phyloP scores from a whole-genome alignment of 2,329 filamentous ascomycete species.

The Microcera coccophila region DNA sequence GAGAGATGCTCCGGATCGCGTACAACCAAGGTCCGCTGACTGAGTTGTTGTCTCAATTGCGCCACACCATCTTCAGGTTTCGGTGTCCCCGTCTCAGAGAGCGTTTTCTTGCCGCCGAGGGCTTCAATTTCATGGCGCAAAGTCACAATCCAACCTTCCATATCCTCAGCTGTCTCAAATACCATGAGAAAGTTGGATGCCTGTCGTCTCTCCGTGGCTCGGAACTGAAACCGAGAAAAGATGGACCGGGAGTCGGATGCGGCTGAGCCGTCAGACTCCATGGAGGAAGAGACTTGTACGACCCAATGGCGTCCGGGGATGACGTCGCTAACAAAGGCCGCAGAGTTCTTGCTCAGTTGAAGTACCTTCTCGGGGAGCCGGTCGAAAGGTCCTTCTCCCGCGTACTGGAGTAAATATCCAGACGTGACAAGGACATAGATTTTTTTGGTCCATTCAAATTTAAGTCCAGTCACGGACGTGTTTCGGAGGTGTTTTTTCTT shows the following conservation, averaged over 20 bases:
- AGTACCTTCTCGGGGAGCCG: slow-evolving; percentile 70
- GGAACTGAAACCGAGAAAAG: slow-evolving; percentile 61
- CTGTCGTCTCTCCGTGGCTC: slow-evolving; percentile 49
- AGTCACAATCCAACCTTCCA: slow-evolving; percentile 70
- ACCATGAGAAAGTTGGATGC: slow-evolving; percentile 67
- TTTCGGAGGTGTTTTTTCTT: slow-evolving; percentile 49
- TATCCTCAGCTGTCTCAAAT: slow-evolving; percentile 67
- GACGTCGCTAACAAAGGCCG: slow-evolving; percentile 74
- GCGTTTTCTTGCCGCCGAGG: slow-evolving; percentile 61
- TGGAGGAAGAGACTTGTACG: slow-evolving; percentile 66
- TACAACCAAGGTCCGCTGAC: slow-evolving; percentile 46
- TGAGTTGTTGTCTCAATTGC: slow-evolving; percentile 37
- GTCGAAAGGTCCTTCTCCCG: slow-evolving; percentile 65
- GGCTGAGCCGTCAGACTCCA: slow-evolving; percentile 54
- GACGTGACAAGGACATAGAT: slow-evolving; percentile 68
- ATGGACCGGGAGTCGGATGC: slow-evolving; percentile 55
- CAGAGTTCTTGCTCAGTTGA: slow-evolving; percentile 68
- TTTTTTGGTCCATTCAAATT: slow-evolving; percentile 65
- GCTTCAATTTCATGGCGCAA: slow-evolving; percentile 67
- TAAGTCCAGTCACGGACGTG: slow-evolving; percentile 37
- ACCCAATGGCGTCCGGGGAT: slow-evolving; percentile 80
- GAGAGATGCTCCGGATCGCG: slow-evolving; percentile 47
- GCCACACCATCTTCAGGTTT: slow-evolving; percentile 38
- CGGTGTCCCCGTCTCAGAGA: slow-evolving; percentile 56
- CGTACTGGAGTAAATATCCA: slow-evolving; percentile 71